These are phyloP conservation scores for Penicillium cosmopolitanum DNA, from an alignment of 495 filamentous ascomycete genomes.

Conservation along the genomic window DNA sequence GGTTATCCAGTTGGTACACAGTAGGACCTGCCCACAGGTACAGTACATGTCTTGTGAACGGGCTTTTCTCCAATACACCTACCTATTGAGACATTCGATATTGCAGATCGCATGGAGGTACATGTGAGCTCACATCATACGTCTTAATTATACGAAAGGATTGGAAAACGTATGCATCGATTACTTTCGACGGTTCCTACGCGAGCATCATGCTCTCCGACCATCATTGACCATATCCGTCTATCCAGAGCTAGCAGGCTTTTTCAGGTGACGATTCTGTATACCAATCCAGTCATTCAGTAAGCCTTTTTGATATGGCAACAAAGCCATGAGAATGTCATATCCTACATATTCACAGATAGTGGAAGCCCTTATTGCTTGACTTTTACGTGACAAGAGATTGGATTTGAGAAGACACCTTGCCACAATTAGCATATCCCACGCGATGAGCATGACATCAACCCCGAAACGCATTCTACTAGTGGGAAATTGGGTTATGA, in stretches of 20 bases:
- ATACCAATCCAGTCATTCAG: background rate
- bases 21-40: no score
- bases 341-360: background rate
- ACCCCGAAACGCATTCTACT: background rate
- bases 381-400: background rate
- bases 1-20: no score
- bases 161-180: no score
- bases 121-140: no score
- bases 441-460: background rate
- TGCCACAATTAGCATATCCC: background rate
- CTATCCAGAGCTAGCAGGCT: background rate
- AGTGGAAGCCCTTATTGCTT: background rate
- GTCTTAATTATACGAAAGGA: no score
- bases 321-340: background rate
- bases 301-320: background rate
- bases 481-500: constrained; percentile 7
- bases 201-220: background rate
- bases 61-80: no score
- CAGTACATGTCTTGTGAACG: no score
- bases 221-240: background rate
- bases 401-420: background rate
- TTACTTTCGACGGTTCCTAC: no score
- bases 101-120: no score
- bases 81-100: no score
- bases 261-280: background rate